Base-by-base conservation (phyloP, 192 early-diverging fungal species). In the Coemansia sp. region DNA sequence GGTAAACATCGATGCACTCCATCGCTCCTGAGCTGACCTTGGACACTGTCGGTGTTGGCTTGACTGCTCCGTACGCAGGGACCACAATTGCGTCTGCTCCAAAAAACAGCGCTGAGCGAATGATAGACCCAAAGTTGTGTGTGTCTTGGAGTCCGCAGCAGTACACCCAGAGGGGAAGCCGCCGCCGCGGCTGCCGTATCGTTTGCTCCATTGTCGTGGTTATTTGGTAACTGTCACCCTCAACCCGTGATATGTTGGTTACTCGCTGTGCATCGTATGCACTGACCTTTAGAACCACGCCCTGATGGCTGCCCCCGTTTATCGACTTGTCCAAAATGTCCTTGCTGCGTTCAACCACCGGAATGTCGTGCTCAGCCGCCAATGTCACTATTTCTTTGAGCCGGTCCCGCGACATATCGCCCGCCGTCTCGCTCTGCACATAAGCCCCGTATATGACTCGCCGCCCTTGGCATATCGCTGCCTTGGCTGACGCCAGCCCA, bases 61-160 rank as follows among this genome's bases (percentile, higher is more conserved):
- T 35, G 27, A 65, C 70, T 41, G 35, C 35, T 14, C 49, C 24
- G 12, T 63, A 37, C 39, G 53, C 29, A 37, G 60, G 25, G 23
- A 66, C 32, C 22, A 82, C 10, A 14, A 78, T 32, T 1, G 69
- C 75, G 37, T 79, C 76, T 5, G 66, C 69, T n/a, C 81, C 81
- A 69, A 83, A 79, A 52, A 70, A 83, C 63, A 75, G 24, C 14
- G 76, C 75, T 38, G 81, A 69, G 45, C 81, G 65, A 15, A 81
- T 48, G 4, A 75, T 72, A 23, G 78, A 81, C 5, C 78, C 78
- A 17, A 81, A 43, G 45, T 81, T 81, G 35, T 56, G 65, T 37
- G 51, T 39, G 24, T 81, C 78, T 56, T 81, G 73, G 24, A 81
- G 67, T 14, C 61, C 38, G 45, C 72, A 65, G 24, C 71, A 54